Evolutionary conservation across 2,329 filamentous ascomycete species (phyloP).

Genomic region (Curvularia sp.): DNA sequence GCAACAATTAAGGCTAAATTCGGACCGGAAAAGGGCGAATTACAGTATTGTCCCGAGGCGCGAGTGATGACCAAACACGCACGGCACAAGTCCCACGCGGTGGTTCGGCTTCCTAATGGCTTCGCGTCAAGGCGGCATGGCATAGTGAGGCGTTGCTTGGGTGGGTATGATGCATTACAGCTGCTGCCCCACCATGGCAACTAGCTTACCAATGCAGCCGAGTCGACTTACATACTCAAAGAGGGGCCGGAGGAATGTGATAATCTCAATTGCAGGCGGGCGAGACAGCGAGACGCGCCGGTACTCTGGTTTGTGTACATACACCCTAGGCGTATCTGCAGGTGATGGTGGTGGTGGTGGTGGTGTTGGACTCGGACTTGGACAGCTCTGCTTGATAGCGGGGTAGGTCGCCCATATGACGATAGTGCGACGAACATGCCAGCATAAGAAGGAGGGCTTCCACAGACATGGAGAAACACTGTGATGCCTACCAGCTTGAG

Average conservation of each 20-base stretch:
- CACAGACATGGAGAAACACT: conserved; percentile 9
- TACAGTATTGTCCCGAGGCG: conserved; percentile 5
- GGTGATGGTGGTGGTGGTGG: conserved; percentile 6
- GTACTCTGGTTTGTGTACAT: conserved; percentile 22
- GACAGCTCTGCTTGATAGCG: conserved; percentile 26
- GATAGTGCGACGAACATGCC: not conserved
- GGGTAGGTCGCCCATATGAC: conserved; percentile 25
- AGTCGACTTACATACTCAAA: conserved; percentile 13
- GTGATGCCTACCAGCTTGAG: conserved; percentile 1
- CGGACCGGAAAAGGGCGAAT: conserved; percentile 1
- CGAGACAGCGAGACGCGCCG: conserved; percentile 24
- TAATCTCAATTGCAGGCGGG: conserved; percentile 18
- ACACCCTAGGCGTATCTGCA: conserved; percentile 23
- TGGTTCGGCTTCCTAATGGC: conserved; percentile 6
- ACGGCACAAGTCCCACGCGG: conserved; percentile 20
- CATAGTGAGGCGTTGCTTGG: conserved; percentile 1
- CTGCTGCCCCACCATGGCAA: conserved; percentile 22
- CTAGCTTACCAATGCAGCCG: conserved; percentile 26
- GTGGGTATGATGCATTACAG: conserved; percentile 8
- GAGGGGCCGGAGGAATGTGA: conserved; percentile 30
- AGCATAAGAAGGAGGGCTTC: not conserved
- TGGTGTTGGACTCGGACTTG: conserved; percentile 35
- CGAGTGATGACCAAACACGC: conserved; percentile 4
- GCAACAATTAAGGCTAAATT: not conserved
- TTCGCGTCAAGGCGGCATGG: conserved; percentile 5